phyloP scores from a whole-genome alignment of 768 basidiomycete genomes.

The Leccinellum luteum region DNA sequence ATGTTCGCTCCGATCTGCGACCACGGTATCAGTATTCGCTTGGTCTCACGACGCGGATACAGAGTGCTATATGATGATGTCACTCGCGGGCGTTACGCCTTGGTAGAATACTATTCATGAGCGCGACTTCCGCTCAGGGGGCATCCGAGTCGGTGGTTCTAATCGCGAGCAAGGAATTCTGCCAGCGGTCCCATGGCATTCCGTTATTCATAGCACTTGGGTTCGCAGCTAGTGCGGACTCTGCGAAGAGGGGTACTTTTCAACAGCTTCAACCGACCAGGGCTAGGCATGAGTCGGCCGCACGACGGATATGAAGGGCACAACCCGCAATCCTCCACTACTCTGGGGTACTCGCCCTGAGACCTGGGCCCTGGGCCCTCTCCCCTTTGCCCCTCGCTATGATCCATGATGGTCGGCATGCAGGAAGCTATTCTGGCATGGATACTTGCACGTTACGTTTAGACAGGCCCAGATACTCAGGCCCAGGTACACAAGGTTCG shows the following conservation, averaged over 20 bases:
- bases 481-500: not conserved
- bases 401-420: not conserved
- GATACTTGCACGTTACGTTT: not conserved
- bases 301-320: constrained; percentile 1
- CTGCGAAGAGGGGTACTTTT: not conserved
- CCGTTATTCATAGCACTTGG: not conserved
- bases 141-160: no score
- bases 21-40: not conserved
- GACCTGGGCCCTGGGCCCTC: not conserved
- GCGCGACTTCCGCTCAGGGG: not conserved
- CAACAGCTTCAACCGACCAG: not conserved
- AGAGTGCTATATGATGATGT: not conserved
- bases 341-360: not conserved
- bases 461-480: not conserved
- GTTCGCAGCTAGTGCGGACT: constrained; percentile 2
- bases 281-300: not conserved
- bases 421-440: no score
- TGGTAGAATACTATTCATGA: not conserved
- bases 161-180: not conserved
- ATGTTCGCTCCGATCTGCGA: not conserved
- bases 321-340: not conserved
- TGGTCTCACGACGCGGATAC: not conserved
- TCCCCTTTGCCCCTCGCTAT: not conserved
- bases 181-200: not conserved
- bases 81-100: constrained; percentile 22